A percentile compares a stretch with the other conserved stretches of the same genome.
Conservation (phyloP, 2,329 filamentous ascomycete species). For the Verticillium tricorpus region DNA sequence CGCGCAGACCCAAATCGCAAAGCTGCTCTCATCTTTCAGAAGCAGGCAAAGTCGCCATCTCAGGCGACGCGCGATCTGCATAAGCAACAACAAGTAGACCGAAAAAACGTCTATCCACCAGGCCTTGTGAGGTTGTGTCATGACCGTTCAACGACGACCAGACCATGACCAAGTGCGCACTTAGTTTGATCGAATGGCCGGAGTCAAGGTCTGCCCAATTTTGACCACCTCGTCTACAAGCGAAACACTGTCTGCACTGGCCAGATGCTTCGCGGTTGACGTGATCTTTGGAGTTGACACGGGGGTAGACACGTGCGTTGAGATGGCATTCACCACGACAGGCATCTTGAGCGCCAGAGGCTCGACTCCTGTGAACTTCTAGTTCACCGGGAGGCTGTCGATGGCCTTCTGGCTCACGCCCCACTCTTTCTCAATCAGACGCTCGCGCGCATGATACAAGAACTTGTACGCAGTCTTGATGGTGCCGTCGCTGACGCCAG, state of each 20-base stretch:
- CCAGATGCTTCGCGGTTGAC: background rate
- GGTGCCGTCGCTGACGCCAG: slow-evolving; percentile 91
- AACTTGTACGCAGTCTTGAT: slow-evolving; percentile 95
- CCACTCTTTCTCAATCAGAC: slow-evolving; percentile 72
- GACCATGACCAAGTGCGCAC: background rate
- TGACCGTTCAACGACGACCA: background rate
- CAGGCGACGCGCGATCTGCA: background rate
- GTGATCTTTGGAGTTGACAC: background rate
- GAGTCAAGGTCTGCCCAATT: background rate
- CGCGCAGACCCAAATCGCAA: background rate
- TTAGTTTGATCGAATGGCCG: background rate
- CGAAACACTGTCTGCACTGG: background rate
- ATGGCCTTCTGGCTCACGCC: slow-evolving; percentile 66
- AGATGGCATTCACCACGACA: background rate
- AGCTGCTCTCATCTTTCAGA: background rate
- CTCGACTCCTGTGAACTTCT: slow-evolving; percentile 5
- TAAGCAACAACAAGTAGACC: background rate
- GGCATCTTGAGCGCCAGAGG: background rate
- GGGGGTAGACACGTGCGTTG: background rate
- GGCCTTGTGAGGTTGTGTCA: background rate
- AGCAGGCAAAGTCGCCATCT: background rate
- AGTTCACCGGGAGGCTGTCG: slow-evolving; percentile 57
- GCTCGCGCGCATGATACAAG: slow-evolving; percentile 69
- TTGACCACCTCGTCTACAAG: background rate
- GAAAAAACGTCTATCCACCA: background rate